Conservation (phyloP, 176 grass and related monocot species). For the Lolium rigidum region DNA sequence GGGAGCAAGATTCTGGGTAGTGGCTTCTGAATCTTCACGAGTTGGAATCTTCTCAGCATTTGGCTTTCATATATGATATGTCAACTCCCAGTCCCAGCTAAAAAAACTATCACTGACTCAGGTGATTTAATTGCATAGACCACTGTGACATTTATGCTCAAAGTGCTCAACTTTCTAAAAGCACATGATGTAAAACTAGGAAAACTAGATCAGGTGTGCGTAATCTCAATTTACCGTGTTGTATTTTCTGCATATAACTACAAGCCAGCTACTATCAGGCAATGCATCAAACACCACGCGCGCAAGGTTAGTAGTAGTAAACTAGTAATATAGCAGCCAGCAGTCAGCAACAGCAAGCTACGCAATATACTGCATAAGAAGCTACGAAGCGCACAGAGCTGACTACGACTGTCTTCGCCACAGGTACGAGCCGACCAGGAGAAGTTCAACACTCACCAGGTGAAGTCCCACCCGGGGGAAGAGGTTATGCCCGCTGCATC, state of each 20-base stretch:
- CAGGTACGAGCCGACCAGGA: not conserved
- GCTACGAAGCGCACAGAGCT: not conserved
- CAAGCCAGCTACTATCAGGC: not conserved
- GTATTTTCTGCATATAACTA: not conserved
- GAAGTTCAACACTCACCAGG: conserved; percentile 40
- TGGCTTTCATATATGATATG: too few species aligned
- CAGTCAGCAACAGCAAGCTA: not conserved
- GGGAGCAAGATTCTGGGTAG: not conserved
- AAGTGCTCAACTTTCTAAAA: not conserved
- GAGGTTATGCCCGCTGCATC: not conserved
- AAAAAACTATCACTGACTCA: not conserved
- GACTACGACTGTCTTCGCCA: not conserved
- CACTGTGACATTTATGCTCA: not conserved
- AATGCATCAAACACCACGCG: conserved; percentile 27
- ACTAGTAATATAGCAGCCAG: not conserved
- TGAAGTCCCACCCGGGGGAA: conserved; percentile 39
- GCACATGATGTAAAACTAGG: not conserved
- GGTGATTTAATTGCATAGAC: not conserved
- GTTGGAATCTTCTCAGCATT: not conserved
- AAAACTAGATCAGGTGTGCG: not conserved
- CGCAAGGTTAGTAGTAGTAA: not conserved
- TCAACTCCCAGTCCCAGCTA: too few species aligned
- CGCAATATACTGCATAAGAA: not conserved
- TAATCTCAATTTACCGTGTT: not conserved
- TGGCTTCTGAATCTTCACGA: not conserved